Evolutionary conservation across 2,329 filamentous ascomycete genomes (phyloP).

Genomic region (Diaporthe sp.): DNA sequence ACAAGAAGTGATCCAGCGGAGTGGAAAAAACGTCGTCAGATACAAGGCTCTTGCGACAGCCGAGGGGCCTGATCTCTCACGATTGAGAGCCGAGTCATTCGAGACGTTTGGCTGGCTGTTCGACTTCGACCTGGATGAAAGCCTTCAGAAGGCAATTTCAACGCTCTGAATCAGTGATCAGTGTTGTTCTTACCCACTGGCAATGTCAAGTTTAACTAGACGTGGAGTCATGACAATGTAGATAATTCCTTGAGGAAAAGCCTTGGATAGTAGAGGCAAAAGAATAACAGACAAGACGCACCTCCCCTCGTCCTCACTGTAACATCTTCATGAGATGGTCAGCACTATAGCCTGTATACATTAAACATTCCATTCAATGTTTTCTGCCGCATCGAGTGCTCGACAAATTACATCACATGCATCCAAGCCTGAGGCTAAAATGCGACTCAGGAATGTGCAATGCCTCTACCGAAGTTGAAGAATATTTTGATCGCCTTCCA

Average conservation of each 20-base stretch:
- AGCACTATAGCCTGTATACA: neutral
- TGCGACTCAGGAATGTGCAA: neutral
- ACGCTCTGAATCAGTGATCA: neutral
- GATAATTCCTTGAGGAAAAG: neutral
- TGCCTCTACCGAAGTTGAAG: neutral
- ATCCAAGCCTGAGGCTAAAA: neutral
- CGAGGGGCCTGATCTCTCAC: neutral
- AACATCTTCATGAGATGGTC: neutral
- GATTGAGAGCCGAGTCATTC: neutral
- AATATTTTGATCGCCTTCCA: neutral
- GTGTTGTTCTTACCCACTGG: neutral
- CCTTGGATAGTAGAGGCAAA: neutral
- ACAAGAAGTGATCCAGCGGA: conserved; percentile 39
- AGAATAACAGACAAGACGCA: neutral
- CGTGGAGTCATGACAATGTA: neutral
- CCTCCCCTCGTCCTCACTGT: neutral
- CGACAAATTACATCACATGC: neutral
- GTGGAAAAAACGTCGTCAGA: conserved; percentile 9
- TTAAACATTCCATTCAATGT: neutral
- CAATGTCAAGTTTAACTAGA: neutral
- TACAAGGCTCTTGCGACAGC: conserved; percentile 7
- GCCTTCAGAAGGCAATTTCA: neutral
- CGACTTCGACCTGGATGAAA: conserved; percentile 32
- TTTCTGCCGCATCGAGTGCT: neutral
- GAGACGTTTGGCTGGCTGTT: conserved; percentile 6